Base-by-base conservation (phyloP, 139 green algal genomes). In the Chlorella ohadii region DNA sequence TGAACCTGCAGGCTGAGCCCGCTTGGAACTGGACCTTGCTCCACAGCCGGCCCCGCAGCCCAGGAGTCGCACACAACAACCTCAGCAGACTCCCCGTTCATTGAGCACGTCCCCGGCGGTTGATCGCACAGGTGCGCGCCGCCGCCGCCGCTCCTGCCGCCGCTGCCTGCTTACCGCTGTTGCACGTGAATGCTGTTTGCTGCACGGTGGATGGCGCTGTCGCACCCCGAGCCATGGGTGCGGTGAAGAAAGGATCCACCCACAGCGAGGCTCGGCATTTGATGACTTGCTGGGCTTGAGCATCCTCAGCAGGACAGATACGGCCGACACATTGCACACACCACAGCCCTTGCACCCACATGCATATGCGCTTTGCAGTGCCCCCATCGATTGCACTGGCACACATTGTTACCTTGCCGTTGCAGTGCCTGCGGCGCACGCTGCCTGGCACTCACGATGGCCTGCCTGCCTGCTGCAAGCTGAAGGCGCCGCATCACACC, bases 171-270 rank as follows among this genome's bases (percentile, higher is more conserved):
- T 28, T n/a, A 41, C 7, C 7, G 25, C 38, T 51, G 13, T 36
- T 47, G 34, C 68, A 3, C n/a, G n/a, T n/a, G n/a, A n/a, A n/a
- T n/a, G n/a, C n/a, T n/a, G 39, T n/a, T 11, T 56, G 34, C 22
- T 31, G 17, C 31, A 4, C 12, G 79, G 65, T 84, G 79, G 79
- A n/a, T 31, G 79, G 79, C 64, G 64, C 79, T 55, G 79, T 65
- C 34, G 65, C 47, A 39, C 31, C 61, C 64, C 65, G 7, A 73
- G 66, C 44, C 79, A 84, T 84, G 79, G 79, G 61, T 67, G 79
- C n/a, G 22, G 64, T 67, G 51, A 38, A 77, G 79, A 84, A 84
- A 84, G 79, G 79, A 41, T 41, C 79, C 79, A 84, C 79, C 79
- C 22, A 84, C 28, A 84, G 65, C 65, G 56, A 83, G 15, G 51